These are phyloP conservation scores for Nepenthes gracilis DNA, from an alignment of 148 eudicot species.

Conservation along the genomic window DNA sequence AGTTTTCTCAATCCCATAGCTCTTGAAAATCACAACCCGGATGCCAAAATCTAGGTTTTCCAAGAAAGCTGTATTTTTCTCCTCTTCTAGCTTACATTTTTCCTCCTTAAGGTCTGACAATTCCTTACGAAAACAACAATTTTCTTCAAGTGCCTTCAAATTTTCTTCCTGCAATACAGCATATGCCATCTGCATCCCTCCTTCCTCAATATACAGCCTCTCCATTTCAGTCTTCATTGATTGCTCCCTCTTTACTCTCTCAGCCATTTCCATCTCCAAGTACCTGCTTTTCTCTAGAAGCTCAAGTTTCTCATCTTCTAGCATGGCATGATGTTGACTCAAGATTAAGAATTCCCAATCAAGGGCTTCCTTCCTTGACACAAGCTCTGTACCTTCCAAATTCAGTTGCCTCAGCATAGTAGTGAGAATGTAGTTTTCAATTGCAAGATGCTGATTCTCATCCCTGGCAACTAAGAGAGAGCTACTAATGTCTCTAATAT, in stretches of 20 bases:
- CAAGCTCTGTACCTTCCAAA: constrained; percentile 41
- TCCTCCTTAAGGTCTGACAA: constrained; percentile 29
- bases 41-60: constrained; percentile 29
- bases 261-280: constrained; percentile 26
- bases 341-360: constrained; percentile 32
- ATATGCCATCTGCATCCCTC: constrained; percentile 23
- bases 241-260: constrained; percentile 26
- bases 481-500: constrained; percentile 30
- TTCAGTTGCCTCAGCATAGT: constrained; percentile 50
- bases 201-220: constrained; percentile 21
- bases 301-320: constrained; percentile 41
- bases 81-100: constrained; percentile 34
- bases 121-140: constrained; percentile 23
- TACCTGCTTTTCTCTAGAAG: constrained; percentile 39
- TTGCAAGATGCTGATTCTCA: constrained; percentile 45
- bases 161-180: constrained; percentile 23
- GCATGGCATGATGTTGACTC: constrained; percentile 26
- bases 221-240: constrained; percentile 31
- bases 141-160: constrained; percentile 25
- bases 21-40: constrained; percentile 33
- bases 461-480: constrained; percentile 43
- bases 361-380: constrained; percentile 26
- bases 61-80: constrained; percentile 23
- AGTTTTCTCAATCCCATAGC: constrained; percentile 42
- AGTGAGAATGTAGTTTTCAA: constrained; percentile 62